Conservation (phyloP, 257 asterid genomes). For the Misopates orontium region DNA sequence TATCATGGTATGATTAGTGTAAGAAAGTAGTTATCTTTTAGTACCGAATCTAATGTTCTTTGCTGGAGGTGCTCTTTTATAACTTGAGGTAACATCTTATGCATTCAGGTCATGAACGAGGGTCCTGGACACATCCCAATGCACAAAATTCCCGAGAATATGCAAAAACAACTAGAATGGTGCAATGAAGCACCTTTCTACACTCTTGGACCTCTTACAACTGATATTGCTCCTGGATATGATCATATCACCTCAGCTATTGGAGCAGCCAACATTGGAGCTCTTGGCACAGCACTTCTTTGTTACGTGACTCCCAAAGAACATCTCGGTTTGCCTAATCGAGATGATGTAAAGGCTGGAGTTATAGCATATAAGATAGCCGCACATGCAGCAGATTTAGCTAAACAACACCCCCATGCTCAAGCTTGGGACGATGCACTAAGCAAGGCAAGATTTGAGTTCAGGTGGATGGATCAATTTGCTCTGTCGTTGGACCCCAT, state of each 20-base stretch:
- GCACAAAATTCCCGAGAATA: slow-evolving; percentile 94
- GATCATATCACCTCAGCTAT: slow-evolving; percentile 96
- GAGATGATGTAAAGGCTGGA: slow-evolving; percentile 84
- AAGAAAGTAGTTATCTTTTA: not conserved
- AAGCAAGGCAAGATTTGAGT: slow-evolving; percentile 96
- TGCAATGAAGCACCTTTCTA: slow-evolving; percentile 94
- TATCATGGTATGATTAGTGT: not conserved
- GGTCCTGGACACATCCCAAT: slow-evolving; percentile 94
- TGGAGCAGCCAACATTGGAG: slow-evolving; percentile 95
- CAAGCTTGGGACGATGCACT: slow-evolving; percentile 94
- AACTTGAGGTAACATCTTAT: not conserved
- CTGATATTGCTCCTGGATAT: slow-evolving; percentile 94
- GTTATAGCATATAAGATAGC: slow-evolving; percentile 90
- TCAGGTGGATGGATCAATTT: slow-evolving; percentile 96
- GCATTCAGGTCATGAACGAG: slow-evolving; percentile 84
- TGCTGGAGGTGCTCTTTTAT: not conserved
- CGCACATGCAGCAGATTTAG: slow-evolving; percentile 92
- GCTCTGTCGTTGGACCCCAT: slow-evolving; percentile 89
- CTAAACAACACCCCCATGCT: slow-evolving; percentile 83
- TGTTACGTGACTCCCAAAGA: slow-evolving; percentile 96
- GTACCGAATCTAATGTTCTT: not conserved
- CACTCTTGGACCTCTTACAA: slow-evolving; percentile 89
- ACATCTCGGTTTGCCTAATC: slow-evolving; percentile 84
- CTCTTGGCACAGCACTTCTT: slow-evolving; percentile 91
- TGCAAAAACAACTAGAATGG: slow-evolving; percentile 98